Conservation (phyloP, 306 rosid genomes). For the Dryas alaskensis region DNA sequence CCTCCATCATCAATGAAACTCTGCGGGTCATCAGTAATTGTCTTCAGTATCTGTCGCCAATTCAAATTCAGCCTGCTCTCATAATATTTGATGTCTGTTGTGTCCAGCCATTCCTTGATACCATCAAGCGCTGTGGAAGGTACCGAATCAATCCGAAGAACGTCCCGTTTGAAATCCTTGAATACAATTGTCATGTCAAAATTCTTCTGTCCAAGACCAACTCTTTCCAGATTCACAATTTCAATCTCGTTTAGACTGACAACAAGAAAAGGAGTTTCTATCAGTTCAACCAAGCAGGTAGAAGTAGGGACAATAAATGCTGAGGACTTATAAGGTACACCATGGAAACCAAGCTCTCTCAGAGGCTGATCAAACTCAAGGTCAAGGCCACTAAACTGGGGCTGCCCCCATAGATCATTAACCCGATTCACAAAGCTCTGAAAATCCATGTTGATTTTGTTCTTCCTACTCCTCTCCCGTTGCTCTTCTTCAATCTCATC, state of each 20-base stretch:
- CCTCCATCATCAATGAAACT: conserved; percentile 92
- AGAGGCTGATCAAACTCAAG: conserved; percentile 95
- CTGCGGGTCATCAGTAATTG: conserved; percentile 92
- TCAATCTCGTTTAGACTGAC: conserved; percentile 88
- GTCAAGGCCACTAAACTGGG: conserved; percentile 76
- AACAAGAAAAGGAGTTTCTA: conserved; percentile 89
- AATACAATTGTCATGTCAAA: conserved; percentile 89
- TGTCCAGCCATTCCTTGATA: conserved; percentile 93
- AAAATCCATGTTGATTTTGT: conserved; percentile 78
- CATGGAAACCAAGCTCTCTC: conserved; percentile 96
- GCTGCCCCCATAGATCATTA: conserved; percentile 92
- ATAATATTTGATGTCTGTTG: conserved; percentile 87
- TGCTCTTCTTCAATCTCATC: conserved; percentile 98
- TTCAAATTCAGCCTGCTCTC: conserved; percentile 94
- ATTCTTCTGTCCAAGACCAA: conserved; percentile 98
- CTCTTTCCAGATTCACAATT: conserved; percentile 92
- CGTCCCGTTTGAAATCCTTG: conserved; percentile 91
- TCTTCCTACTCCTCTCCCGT: conserved; percentile 89
- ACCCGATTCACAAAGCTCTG: conserved; percentile 86
- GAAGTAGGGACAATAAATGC: conserved; percentile 90
- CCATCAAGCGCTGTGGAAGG: conserved; percentile 90
- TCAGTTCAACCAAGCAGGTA: conserved; percentile 82
- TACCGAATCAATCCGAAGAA: conserved; percentile 86
- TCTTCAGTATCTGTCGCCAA: conserved; percentile 93
- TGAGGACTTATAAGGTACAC: conserved; percentile 87